phyloP scores from a whole-genome alignment of 176 grass and related monocot species.

The Eleusine indica region DNA sequence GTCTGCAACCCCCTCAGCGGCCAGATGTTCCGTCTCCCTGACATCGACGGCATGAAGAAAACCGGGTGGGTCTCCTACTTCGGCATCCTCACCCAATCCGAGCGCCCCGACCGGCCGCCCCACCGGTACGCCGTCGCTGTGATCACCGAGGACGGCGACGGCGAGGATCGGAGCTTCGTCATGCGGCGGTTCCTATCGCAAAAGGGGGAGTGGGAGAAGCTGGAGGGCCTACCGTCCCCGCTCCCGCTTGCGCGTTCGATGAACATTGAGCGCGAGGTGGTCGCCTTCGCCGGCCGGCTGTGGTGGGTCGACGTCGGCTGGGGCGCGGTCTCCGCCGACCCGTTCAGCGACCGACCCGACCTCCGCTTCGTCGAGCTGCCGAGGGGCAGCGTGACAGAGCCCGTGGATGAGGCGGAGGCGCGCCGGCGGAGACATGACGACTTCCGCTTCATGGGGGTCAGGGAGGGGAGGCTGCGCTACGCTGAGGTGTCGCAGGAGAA shows the following conservation, averaged over 20 bases:
- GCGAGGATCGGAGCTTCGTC: too few species aligned
- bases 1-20: conserved; percentile 33
- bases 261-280: too few species aligned
- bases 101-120: too few species aligned
- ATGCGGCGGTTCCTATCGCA: too few species aligned
- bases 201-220: too few species aligned
- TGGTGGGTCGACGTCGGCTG: neutral
- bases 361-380: conserved; percentile 27
- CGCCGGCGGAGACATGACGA: neutral
- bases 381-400: conserved; percentile 27
- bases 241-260: too few species aligned
- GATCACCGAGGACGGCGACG: too few species aligned
- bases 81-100: too few species aligned
- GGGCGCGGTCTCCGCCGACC: conserved; percentile 3
- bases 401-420: neutral
- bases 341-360: conserved; percentile 31
- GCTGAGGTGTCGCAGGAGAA: conserved; percentile 30
- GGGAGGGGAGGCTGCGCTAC: conserved; percentile 34
- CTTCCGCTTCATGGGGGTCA: neutral
- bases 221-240: too few species aligned
- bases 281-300: too few species aligned
- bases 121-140: too few species aligned
- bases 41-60: neutral
- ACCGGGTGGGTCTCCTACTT: neutral
- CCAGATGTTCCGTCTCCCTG: conserved; percentile 29